Base-by-base conservation (phyloP, 306 rosid species). In the Trifolium pratense region DNA sequence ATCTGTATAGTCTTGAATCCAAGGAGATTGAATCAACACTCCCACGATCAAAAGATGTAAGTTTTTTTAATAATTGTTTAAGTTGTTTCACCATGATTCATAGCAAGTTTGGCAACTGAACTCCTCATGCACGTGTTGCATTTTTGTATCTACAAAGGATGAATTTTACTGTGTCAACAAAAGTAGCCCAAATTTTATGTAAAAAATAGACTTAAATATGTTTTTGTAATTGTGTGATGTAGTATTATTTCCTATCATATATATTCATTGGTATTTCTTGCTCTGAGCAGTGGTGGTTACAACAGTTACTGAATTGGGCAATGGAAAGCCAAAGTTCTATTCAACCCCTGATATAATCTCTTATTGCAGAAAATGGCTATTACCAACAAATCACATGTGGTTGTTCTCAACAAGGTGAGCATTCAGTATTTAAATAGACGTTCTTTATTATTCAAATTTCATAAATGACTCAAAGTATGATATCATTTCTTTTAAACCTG, bases 381-480 rank as follows among this genome's bases (percentile, higher is more conserved):
- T 94, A 17, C 97, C 98, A 32, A 91, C 97, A 68, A 94, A 94
- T 79, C 96, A 94, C 56, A 84, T 94, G 71, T 94, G 98, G 97
- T n/a, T n/a, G n/a, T n/a, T n/a, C n/a, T n/a, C n/a, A n/a, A n/a
- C n/a, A n/a, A n/a, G n/a, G n/a, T n/a, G n/a, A n/a, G n/a, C n/a
- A n/a, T n/a, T n/a, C n/a, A n/a, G n/a, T n/a, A n/a, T n/a, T n/a
- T n/a, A n/a, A n/a, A n/a, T n/a, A n/a, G n/a, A n/a, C n/a, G n/a
- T n/a, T n/a, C n/a, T n/a, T n/a, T n/a, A n/a, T n/a, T n/a, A n/a
- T n/a, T n/a, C n/a, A n/a, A n/a, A n/a, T n/a, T n/a, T n/a, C n/a
- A n/a, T n/a, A n/a, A n/a, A n/a, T n/a, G n/a, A n/a, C n/a, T n/a
- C n/a, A n/a, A n/a, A n/a, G n/a, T n/a, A n/a, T n/a, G n/a, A n/a